These are phyloP conservation scores for Sporothrix sp. DNA, from an alignment of 2,329 filamentous ascomycete species.

Conservation along the genomic window DNA sequence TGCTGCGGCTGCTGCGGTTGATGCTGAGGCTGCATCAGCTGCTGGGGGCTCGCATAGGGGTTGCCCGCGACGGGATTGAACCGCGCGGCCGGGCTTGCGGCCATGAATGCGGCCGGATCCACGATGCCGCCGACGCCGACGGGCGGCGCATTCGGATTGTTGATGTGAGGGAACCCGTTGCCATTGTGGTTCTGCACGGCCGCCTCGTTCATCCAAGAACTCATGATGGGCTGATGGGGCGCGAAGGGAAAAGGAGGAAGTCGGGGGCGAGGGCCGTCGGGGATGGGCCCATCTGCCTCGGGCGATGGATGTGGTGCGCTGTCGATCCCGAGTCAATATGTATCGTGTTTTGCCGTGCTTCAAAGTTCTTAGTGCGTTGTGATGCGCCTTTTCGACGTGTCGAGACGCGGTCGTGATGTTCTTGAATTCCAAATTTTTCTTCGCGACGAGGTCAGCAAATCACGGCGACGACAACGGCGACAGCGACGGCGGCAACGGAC, in stretches of 20 bases:
- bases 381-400: not conserved
- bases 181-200: slow-evolving; percentile 60
- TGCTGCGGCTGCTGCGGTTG: slow-evolving; percentile 24
- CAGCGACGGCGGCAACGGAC: slow-evolving; percentile 8
- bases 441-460: slow-evolving; percentile 35
- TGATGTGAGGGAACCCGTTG: slow-evolving; percentile 57
- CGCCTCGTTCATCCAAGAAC: slow-evolving; percentile 63
- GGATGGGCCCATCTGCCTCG: slow-evolving; percentile 34
- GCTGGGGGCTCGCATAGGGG: slow-evolving; percentile 47
- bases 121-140: slow-evolving; percentile 47
- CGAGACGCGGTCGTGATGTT: too few species aligned
- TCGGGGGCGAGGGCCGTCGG: not conserved
- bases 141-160: slow-evolving; percentile 42
- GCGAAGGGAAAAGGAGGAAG: slow-evolving; percentile 4
- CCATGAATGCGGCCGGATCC: slow-evolving; percentile 56
- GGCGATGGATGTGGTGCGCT: slow-evolving; percentile 8
- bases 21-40: slow-evolving; percentile 55
- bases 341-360: not conserved
- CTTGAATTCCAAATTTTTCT: too few species aligned
- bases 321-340: not conserved
- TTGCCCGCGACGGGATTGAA: slow-evolving; percentile 30
- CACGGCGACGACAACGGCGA: slow-evolving; percentile 23
- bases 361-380: not conserved
- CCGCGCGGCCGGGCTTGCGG: slow-evolving; percentile 27
- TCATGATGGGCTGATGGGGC: slow-evolving; percentile 41